Conservation (phyloP, 75 land plant species). For the Pinus albicaulis region DNA sequence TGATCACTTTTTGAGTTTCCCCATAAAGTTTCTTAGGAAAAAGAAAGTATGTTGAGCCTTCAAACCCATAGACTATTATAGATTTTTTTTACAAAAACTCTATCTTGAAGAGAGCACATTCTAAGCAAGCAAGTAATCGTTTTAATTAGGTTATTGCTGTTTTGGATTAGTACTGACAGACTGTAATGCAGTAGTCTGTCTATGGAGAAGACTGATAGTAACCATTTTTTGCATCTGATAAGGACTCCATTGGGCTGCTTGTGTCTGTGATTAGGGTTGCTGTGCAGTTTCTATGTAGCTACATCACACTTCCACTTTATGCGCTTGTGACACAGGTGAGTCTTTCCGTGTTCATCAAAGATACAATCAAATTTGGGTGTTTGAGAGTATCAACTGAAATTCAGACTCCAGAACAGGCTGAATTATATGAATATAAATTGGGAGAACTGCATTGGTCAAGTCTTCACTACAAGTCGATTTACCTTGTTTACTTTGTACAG, state of each 20-base stretch:
- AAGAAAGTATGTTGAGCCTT: neutral
- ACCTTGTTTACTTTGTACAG: neutral
- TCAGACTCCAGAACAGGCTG: neutral
- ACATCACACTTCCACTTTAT: slow-evolving; percentile 67
- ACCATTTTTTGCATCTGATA: neutral
- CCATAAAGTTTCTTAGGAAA: no score
- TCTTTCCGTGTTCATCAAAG: neutral
- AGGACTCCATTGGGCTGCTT: neutral
- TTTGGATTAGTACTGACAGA: neutral
- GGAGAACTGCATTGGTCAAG: neutral
- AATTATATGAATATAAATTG: neutral
- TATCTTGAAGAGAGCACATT: neutral
- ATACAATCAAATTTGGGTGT: neutral
- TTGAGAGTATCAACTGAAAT: neutral
- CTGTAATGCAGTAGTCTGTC: neutral
- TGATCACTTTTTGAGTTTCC: neutral
- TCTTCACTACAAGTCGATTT: neutral
- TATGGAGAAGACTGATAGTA: neutral
- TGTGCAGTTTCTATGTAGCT: slow-evolving; percentile 59
- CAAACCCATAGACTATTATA: neutral
- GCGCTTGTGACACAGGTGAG: slow-evolving; percentile 66
- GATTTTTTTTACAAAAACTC: neutral
- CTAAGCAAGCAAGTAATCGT: neutral
- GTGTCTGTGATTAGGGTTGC: neutral
- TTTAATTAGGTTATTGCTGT: neutral